phyloP scores from a whole-genome alignment of 192 early-diverging fungal species.

The Rhizophlyctis rosea region DNA sequence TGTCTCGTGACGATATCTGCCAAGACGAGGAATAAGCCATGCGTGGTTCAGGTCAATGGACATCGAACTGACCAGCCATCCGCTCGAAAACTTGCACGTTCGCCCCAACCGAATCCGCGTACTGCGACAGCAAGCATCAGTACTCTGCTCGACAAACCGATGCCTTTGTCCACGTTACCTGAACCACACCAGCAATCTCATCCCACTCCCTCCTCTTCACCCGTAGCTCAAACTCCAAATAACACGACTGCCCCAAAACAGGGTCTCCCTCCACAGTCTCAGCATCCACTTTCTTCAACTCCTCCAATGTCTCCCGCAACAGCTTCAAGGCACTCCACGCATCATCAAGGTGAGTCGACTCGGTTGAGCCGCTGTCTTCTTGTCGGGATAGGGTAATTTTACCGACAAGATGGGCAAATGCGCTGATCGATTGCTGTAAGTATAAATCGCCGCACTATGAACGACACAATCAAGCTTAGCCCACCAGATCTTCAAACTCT shows the following conservation, averaged over 20 bases:
- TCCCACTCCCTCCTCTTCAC: constrained; percentile 13
- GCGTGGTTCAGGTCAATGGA: not conserved
- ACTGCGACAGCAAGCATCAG: constrained; percentile 4
- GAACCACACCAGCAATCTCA: constrained; percentile 10
- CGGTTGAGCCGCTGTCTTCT: not conserved
- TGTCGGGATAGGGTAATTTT: constrained; percentile 8
- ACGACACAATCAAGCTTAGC: not conserved
- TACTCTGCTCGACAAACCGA: not conserved
- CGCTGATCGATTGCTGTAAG: no score
- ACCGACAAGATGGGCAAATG: constrained; percentile 18
- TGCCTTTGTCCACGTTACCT: no score
- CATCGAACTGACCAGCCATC: constrained; percentile 18
- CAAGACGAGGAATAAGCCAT: not conserved
- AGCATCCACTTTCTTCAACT: constrained; percentile 1
- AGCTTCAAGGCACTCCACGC: constrained; percentile 6
- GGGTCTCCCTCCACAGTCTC: constrained; percentile 1
- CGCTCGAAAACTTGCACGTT: constrained; percentile 20
- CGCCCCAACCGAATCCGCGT: constrained; percentile 17
- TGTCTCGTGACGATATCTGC: constrained; percentile 25
- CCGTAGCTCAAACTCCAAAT: constrained; percentile 25
- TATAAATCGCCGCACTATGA: no score
- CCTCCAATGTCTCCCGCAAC: constrained; percentile 7
- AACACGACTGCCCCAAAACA: constrained; percentile 16
- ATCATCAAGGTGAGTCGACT: not conserved
- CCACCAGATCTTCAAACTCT: constrained; percentile 22